Percentiles rank a stretch among this genome's conserved stretches.
Conservation (phyloP, 805 yeast species). For the Cyberlindnera euphorbiae region DNA sequence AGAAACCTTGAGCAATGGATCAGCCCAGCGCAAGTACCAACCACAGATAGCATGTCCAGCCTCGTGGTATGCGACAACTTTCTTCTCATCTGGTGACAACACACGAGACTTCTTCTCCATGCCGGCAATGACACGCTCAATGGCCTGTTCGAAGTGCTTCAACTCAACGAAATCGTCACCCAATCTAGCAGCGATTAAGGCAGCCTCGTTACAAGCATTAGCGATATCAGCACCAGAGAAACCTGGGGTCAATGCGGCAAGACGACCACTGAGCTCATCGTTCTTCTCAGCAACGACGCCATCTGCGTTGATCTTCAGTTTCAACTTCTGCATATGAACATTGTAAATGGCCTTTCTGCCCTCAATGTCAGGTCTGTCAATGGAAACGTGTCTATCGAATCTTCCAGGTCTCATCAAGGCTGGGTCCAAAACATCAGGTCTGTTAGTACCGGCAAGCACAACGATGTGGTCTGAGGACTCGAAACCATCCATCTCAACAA, state of each 20-base stretch:
- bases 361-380: slow-evolving; percentile 83
- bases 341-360: slow-evolving; percentile 84
- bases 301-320: slow-evolving; percentile 38
- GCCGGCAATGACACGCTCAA: slow-evolving; percentile 94
- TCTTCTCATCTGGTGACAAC: slow-evolving; percentile 74
- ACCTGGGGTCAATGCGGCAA: slow-evolving; percentile 92
- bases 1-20: slow-evolving; percentile 88
- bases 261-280: slow-evolving; percentile 69
- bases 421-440: slow-evolving; percentile 85
- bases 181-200: slow-evolving; percentile 83
- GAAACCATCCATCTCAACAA: slow-evolving; percentile 96
- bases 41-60: slow-evolving; percentile 98
- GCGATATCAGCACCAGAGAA: slow-evolving; percentile 97
- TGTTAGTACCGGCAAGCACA: slow-evolving; percentile 90
- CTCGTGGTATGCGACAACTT: slow-evolving; percentile 87
- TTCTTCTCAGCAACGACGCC: slow-evolving; percentile 38
- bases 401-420: slow-evolving; percentile 93
- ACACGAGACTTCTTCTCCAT: slow-evolving; percentile 80
- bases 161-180: slow-evolving; percentile 58
- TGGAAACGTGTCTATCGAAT: slow-evolving; percentile 83
- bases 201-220: slow-evolving; percentile 91
- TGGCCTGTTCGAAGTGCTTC: slow-evolving; percentile 83
- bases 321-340: slow-evolving; percentile 68
- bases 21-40: slow-evolving; percentile 84
- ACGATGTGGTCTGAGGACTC: slow-evolving; percentile 85